phyloP scores from a whole-genome alignment of 2,329 filamentous ascomycete species.

The Tolypocladium inflatum region DNA sequence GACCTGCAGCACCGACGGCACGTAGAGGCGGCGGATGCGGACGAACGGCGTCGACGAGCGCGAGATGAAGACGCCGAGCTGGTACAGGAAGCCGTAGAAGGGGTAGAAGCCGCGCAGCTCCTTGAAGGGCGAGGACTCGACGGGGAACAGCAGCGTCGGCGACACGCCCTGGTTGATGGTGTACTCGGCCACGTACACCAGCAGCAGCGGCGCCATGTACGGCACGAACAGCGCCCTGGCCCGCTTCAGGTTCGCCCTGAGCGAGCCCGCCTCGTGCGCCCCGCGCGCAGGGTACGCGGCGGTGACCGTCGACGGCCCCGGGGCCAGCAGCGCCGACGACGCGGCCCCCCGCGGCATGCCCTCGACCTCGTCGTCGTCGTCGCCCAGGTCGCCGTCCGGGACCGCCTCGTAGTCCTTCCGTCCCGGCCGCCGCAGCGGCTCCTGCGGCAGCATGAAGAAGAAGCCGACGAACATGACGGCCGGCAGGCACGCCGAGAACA shows the following conservation, averaged over 20 bases:
- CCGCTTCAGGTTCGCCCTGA: conserved; percentile 51
- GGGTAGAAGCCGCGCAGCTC: conserved; percentile 87
- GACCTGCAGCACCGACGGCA: conserved; percentile 74
- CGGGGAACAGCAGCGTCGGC: conserved; percentile 80
- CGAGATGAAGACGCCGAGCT: conserved; percentile 89
- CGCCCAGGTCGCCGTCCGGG: conserved; percentile 29
- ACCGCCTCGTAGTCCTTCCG: conserved; percentile 46
- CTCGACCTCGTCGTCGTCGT: conserved; percentile 26
- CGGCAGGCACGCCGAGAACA: conserved; percentile 72
- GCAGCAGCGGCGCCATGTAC: conserved; percentile 80
- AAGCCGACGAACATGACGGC: conserved; percentile 77
- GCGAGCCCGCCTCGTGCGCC: conserved; percentile 18
- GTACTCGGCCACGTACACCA: conserved; percentile 95
- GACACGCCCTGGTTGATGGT: conserved; percentile 94
- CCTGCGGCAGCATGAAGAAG: conserved; percentile 68
- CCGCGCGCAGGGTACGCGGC: conserved; percentile 26
- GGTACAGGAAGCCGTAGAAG: conserved; percentile 89
- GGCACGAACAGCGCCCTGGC: conserved; percentile 62
- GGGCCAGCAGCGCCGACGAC: conserved; percentile 38
- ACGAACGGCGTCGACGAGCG: conserved; percentile 84
- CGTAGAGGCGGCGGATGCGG: conserved; percentile 70
- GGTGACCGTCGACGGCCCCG: conserved; percentile 28
- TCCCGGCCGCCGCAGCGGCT: conserved; percentile 41
- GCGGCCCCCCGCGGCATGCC: conserved; percentile 26
- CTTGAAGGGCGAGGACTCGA: conserved; percentile 64